Evolutionary conservation across 2,329 filamentous ascomycete species (phyloP).

Genomic region (Teratosphaeriaceae sp.): DNA sequence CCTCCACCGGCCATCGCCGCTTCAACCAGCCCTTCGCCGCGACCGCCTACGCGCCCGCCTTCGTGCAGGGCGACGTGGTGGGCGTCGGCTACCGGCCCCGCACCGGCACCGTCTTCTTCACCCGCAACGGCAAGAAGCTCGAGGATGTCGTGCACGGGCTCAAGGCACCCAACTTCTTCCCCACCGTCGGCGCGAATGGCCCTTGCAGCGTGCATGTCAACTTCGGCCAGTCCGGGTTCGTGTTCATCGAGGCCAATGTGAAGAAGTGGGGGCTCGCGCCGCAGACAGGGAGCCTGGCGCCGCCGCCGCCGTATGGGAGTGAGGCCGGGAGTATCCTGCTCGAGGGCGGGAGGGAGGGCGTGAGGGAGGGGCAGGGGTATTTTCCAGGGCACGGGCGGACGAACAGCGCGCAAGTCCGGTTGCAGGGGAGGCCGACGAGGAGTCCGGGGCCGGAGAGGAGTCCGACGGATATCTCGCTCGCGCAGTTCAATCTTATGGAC

Average conservation of each 20-base stretch:
- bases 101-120: slow-evolving; percentile 95
- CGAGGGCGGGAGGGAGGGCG: slow-evolving; percentile 62
- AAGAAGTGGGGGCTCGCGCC: slow-evolving; percentile 99
- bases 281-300: slow-evolving; percentile 89
- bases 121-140: slow-evolving; percentile 92
- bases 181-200: slow-evolving; percentile 91
- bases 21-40: slow-evolving; percentile 87
- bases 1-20: slow-evolving; percentile 77
- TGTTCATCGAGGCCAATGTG: slow-evolving; percentile 98
- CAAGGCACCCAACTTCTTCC: slow-evolving; percentile 95
- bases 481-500: slow-evolving; percentile 69
- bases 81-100: slow-evolving; percentile 92
- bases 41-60: slow-evolving; percentile 73
- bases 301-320: slow-evolving; percentile 91
- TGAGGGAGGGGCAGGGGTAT: slow-evolving; percentile 48
- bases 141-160: slow-evolving; percentile 91
- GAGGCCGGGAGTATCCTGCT: slow-evolving; percentile 95
- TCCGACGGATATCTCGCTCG: slow-evolving; percentile 92
- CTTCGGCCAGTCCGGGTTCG: slow-evolving; percentile 94
- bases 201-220: slow-evolving; percentile 93
- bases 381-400: slow-evolving; percentile 64
- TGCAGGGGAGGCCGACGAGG: slow-evolving; percentile 59
- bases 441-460: slow-evolving; percentile 86
- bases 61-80: slow-evolving; percentile 90
- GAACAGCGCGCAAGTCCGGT: slow-evolving; percentile 69